Conservation (phyloP, 2,329 filamentous ascomycete genomes). For the Cadophora sp. region DNA sequence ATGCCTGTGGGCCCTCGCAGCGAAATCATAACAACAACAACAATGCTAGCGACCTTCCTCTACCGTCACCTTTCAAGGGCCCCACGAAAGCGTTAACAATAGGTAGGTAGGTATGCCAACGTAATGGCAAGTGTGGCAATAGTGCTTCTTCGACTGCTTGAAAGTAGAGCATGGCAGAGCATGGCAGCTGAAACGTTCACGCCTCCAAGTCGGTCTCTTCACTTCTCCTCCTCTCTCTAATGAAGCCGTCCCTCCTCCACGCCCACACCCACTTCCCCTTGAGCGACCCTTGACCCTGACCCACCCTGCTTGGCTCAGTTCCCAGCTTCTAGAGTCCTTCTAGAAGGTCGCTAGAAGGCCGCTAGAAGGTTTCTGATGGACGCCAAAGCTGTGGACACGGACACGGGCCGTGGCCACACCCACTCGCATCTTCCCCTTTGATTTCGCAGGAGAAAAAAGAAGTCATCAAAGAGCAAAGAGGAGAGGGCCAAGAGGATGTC, state of each 20-base stretch:
- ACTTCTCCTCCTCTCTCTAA: background rate
- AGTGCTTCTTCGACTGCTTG: constrained; percentile 13
- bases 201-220: background rate
- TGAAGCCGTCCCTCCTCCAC: background rate
- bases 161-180: background rate
- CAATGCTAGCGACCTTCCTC: background rate
- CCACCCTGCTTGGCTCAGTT: background rate
- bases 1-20: background rate
- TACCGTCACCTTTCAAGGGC: background rate
- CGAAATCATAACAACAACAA: background rate
- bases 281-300: background rate
- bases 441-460: background rate
- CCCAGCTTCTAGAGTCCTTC: constrained; percentile 16
- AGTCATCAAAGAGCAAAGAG: background rate
- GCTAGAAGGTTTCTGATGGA: constrained; percentile 13
- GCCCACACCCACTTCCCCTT: background rate
- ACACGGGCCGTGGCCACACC: constrained; percentile 9
- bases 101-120: background rate
- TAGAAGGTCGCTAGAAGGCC: constrained; percentile 19
- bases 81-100: too few relatives aligned
- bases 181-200: constrained; percentile 16
- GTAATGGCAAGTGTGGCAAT: background rate
- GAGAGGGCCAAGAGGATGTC: constrained; percentile 5
- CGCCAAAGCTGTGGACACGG: background rate
- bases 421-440: constrained; percentile 8